phyloP scores from a whole-genome alignment of 2,329 filamentous ascomycete genomes.

The Xylaria sp. region DNA sequence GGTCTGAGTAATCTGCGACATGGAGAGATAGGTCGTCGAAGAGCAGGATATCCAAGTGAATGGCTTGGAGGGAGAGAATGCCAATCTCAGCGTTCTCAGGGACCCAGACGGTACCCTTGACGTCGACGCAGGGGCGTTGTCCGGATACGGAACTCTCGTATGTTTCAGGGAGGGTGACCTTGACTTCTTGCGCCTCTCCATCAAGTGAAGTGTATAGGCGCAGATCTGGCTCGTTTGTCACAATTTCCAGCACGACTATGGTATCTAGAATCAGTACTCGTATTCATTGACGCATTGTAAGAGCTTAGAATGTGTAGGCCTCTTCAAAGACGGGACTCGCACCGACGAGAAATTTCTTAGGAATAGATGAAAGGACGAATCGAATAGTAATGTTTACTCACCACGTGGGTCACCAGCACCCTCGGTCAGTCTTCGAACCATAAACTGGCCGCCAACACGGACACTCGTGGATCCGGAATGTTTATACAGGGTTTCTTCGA shows the following conservation, averaged over 20 bases:
- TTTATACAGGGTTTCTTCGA: slow-evolving; percentile 54
- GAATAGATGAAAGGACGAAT: neutral
- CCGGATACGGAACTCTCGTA: slow-evolving; percentile 47
- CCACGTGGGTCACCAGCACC: slow-evolving; percentile 49
- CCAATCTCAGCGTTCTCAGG: slow-evolving; percentile 56
- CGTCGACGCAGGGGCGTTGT: slow-evolving; percentile 58
- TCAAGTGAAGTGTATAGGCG: slow-evolving; percentile 51
- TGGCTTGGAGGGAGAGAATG: slow-evolving; percentile 51
- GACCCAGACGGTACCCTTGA: slow-evolving; percentile 60
- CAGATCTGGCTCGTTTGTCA: slow-evolving; percentile 59
- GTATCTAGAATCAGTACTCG: neutral
- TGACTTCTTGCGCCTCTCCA: slow-evolving; percentile 53
- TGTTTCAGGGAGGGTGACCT: slow-evolving; percentile 54
- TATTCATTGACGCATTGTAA: neutral
- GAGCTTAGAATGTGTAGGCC: neutral
- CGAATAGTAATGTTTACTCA: slow-evolving; percentile 20
- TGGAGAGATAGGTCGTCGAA: slow-evolving; percentile 53
- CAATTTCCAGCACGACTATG: slow-evolving; percentile 57
- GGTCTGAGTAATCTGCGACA: slow-evolving; percentile 50
- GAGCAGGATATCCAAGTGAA: slow-evolving; percentile 54
- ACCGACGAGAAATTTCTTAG: neutral
- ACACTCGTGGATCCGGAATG: slow-evolving; percentile 49
- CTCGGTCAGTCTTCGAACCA: slow-evolving; percentile 54
- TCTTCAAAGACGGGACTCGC: neutral
- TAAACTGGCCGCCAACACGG: slow-evolving; percentile 58